These are phyloP conservation scores for Gnomoniopsis smithogilvyi DNA, from an alignment of 2,329 filamentous ascomycete genomes.

Conservation along the genomic window DNA sequence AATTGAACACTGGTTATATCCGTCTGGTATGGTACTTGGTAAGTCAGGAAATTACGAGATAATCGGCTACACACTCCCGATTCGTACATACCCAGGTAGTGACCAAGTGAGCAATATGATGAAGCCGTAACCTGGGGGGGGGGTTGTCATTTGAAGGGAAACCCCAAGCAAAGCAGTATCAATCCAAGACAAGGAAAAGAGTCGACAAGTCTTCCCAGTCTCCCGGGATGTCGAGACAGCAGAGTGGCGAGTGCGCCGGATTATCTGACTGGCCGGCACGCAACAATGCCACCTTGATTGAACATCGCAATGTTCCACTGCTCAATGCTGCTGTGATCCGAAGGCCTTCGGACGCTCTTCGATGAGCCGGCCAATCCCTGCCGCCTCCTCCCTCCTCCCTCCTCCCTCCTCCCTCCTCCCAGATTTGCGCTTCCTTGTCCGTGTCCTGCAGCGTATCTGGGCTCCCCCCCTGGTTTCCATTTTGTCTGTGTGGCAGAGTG, in stretches of 20 bases:
- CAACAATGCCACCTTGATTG: conserved; percentile 14
- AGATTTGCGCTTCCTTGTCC: background rate
- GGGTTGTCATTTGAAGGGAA: background rate
- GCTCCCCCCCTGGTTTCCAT: background rate
- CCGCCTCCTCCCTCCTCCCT: background rate
- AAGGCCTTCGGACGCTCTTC: conserved; percentile 13
- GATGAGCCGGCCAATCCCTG: background rate
- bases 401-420: background rate
- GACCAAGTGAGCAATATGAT: background rate
- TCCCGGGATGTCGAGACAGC: conserved; percentile 9
- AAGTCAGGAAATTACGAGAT: no score
- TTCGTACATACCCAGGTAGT: background rate
- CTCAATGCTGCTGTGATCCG: conserved; percentile 8
- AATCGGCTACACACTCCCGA: background rate
- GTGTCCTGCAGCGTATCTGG: background rate
- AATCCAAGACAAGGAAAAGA: background rate
- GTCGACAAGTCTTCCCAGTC: background rate
- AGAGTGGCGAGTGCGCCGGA: conserved; percentile 8
- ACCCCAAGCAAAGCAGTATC: background rate
- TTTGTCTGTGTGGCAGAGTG: background rate
- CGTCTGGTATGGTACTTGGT: no score
- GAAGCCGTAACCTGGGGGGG: background rate
- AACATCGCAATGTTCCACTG: conserved; percentile 13
- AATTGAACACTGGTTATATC: background rate
- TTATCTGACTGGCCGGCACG: conserved; percentile 9